Evolutionary conservation across 169 alveolate genomes (phyloP).

Genomic region (Plasmodium knowlesi): DNA sequence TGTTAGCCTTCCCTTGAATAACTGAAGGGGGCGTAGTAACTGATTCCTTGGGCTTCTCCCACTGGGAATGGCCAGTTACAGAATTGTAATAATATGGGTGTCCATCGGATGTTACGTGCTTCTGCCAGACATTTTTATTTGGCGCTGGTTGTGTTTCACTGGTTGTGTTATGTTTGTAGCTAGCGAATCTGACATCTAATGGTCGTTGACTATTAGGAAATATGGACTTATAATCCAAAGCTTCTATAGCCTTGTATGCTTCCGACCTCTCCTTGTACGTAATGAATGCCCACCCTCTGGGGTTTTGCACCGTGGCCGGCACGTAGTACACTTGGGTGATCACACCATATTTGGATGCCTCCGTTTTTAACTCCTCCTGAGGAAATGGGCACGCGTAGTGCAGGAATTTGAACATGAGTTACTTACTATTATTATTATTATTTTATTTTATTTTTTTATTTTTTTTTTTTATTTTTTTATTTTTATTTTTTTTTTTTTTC

Average conservation of each 20-base stretch:
- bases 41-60: conserved; percentile 91
- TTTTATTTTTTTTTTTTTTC: background rate
- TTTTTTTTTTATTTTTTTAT: background rate
- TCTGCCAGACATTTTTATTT: conserved; percentile 86
- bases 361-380: conserved; percentile 78
- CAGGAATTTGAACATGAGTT: background rate
- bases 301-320: conserved; percentile 79
- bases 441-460: too few species aligned
- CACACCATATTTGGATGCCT: conserved; percentile 79
- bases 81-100: conserved; percentile 88
- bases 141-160: conserved; percentile 60
- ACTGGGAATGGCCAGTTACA: conserved; percentile 88
- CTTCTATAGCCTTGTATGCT: conserved; percentile 79
- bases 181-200: conserved; percentile 62
- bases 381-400: background rate
- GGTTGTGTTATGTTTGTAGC: conserved; percentile 26
- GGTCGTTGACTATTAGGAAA: conserved; percentile 78
- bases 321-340: conserved; percentile 80
- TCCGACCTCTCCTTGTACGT: conserved; percentile 76
- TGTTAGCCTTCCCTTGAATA: conserved; percentile 19
- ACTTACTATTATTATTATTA: too few species aligned
- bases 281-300: conserved; percentile 85
- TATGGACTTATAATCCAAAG: conserved; percentile 77
- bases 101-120: conserved; percentile 88
- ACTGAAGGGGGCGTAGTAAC: conserved; percentile 23